Base-by-base conservation (phyloP, 495 filamentous ascomycete genomes). In the Penicillium egyptiacum region DNA sequence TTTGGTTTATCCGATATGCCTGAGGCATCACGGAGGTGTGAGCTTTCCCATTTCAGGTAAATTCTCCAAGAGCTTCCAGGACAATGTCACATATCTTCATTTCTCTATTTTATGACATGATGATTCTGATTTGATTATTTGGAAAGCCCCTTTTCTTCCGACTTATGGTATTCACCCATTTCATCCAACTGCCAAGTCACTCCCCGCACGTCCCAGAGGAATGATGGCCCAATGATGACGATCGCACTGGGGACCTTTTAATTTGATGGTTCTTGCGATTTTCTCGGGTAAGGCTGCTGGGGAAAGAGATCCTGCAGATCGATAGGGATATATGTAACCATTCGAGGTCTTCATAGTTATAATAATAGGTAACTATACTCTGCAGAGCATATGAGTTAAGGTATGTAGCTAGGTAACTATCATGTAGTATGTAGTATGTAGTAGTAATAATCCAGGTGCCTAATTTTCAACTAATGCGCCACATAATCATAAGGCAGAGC, bases 1-100 rank as follows among this genome's bases (percentile, higher is more conserved):
- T 56, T 25, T 5, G 31, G 58, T 59, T 67, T 59, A 51, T 56
- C 63, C 63, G 63, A 11, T 4, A 12, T 30, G 23, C 43, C 43
- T 39, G 14, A 45, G 43, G 43, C 44, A 26, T 0, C 0, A 17
- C 25, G n/a, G 45, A 48, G 45, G n/a, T 48, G 14, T 31, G n/a
- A 45, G 43, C 14, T 45, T 23, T 26, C 43, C 43, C 23, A 2
- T 39, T 39, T 25, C 12, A 12, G 42, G 0, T 14, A 1, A 5
- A 7, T 2, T 4, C 26, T 7, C 14, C 20, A 5, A 28, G 26
- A 8, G 26, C 26, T 14, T 4, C 41, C 6, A 10, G 2, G 12
- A 5, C 19, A 10, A 19, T 42, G 12, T 44, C 8, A 28, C 19
- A 20, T 26, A 17, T 16, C 25, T 26, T 43, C 19, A 25, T 25